Evolutionary conservation across 176 grass and related monocot genomes (phyloP), one percentile per base, ranked within the genome.

Genomic region (Microstegium vimineum): DNA sequence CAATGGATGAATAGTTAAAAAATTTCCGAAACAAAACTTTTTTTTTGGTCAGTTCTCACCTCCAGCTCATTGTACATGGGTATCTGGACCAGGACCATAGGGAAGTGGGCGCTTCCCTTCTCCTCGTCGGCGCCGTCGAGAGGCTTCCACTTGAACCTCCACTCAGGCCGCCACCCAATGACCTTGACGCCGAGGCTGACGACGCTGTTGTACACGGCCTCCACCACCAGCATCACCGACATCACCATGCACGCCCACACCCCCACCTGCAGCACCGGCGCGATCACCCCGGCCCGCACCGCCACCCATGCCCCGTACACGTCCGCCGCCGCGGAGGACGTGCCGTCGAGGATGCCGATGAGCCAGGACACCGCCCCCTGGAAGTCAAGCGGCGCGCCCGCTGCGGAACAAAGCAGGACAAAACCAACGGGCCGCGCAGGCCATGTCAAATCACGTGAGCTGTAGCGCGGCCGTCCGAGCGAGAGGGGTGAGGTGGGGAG

Each of bases 11-110:
- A 32, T 17, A 34, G 0, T 22, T 31, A 66, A 74, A 8, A 23
- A 2, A 4, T n/a, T n/a, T n/a, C 7, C 51, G 51, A 56, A 10
- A 57, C 47, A 17, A 51, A 22, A 66, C 17, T 30, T 52, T 51
- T 25, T 6, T 16, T n/a, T 42, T n/a, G n/a, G 8, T 32, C 10
- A 6, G 13, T 47, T 42, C 81, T 81, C 41, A 94, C 95, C 95
- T 98, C 95, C 77, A 94, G 85, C 74, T 98, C 92, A 47, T 98
- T 98, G 80, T 91, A 91, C 95, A 98, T 98, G 83, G 95, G 95
- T 68, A 98, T 98, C 77, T 98, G 95, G 18, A 94, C 83, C 25
- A 98, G 52, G 30, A 98, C 92, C 90, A 89, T 74, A 23, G 95
- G 95, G 77, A 87, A 91, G 36, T 81, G 65, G 0, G 35, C 60